These are phyloP conservation scores for Solanum hybrid DNA, from an alignment of 305 asterid species.

Conservation along the genomic window DNA sequence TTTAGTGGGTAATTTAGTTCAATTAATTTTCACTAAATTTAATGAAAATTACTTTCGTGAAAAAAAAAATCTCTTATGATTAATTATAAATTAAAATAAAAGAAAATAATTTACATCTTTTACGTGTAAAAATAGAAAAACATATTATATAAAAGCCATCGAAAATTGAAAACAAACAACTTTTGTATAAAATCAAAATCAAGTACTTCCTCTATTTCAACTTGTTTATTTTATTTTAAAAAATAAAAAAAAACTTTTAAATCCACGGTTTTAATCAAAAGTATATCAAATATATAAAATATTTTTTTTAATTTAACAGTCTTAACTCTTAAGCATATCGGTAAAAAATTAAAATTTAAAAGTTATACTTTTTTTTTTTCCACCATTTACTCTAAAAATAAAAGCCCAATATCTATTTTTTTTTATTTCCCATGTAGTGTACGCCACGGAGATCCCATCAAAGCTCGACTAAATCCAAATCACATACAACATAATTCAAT, in stretches of 20 bases:
- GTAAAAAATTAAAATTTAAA: too few relatives aligned
- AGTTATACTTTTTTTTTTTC: too few relatives aligned
- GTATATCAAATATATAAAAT: too few relatives aligned
- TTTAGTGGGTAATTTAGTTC: not conserved
- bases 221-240: not conserved
- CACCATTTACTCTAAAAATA: not conserved
- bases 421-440: not conserved
- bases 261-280: too few relatives aligned
- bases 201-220: not conserved
- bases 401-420: too few relatives aligned
- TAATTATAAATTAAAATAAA: not conserved
- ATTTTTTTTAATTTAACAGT: too few relatives aligned
- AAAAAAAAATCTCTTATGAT: not conserved
- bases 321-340: not conserved
- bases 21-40: not conserved
- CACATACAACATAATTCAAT: not conserved
- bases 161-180: not conserved
- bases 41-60: not conserved
- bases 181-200: not conserved
- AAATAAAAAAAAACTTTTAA: not conserved
- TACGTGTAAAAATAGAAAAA: not conserved
- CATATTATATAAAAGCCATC: fast-evolving
- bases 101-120: not conserved
- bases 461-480: not conserved
- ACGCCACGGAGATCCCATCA: fast-evolving